Conservation (phyloP, 345 rosid genomes). For the Hevea brasiliensis region DNA sequence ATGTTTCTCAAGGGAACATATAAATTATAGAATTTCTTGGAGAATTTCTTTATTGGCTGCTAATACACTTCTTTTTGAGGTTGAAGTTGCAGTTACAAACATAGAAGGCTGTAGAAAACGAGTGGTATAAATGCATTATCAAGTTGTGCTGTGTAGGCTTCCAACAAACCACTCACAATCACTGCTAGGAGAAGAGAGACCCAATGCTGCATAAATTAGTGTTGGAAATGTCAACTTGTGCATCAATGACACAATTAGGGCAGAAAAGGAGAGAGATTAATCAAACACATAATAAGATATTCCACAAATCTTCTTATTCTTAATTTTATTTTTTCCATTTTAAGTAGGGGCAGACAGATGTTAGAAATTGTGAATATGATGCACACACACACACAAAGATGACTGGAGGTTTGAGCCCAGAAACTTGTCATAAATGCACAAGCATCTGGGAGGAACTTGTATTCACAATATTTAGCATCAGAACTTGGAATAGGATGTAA, state of each 20-base stretch:
- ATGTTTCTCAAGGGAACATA: not conserved
- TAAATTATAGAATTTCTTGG: not conserved
- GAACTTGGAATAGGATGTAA: too few species aligned
- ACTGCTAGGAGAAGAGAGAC: slow-evolving; percentile 74
- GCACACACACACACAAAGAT: not conserved
- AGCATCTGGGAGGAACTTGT: not conserved
- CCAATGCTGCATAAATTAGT: slow-evolving; percentile 68
- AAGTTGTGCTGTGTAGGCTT: slow-evolving; percentile 91
- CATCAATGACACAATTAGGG: too few species aligned
- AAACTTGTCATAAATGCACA: not conserved
- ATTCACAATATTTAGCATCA: not conserved
- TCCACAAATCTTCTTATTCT: not conserved
- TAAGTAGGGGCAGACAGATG: not conserved
- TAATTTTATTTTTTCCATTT: not conserved
- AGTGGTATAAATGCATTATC: slow-evolving; percentile 96
- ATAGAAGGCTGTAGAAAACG: slow-evolving; percentile 90
- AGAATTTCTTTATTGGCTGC: not conserved
- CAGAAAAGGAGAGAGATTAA: not conserved
- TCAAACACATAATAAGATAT: not conserved
- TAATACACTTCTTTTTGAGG: not conserved
- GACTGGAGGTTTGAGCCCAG: not conserved
- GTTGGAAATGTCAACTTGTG: slow-evolving; percentile 2
- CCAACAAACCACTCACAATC: slow-evolving; percentile 77
- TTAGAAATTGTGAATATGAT: not conserved
- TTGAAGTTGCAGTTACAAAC: slow-evolving; percentile 45